Conservation (phyloP, 345 rosid genomes). For the Iberis pinnata region DNA sequence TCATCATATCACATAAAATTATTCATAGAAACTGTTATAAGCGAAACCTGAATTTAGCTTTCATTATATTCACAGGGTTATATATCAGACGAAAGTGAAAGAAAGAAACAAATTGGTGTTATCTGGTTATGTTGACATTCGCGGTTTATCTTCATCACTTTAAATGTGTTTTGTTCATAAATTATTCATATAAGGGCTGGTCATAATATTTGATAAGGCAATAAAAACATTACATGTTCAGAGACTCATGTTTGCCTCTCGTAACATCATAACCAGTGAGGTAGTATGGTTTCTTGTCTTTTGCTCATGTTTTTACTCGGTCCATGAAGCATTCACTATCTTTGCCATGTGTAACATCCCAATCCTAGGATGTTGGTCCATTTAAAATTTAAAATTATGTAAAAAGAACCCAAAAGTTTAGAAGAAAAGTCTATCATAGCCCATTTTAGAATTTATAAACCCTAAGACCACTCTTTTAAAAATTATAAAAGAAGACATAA, state of each 20-base stretch:
- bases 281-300: neutral
- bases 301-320: slow-evolving; percentile 46
- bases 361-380: no score
- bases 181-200: neutral
- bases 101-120: slow-evolving; percentile 59
- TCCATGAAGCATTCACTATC: slow-evolving; percentile 65
- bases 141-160: slow-evolving; percentile 37
- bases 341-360: no score
- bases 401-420: no score
- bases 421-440: no score
- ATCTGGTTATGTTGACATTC: slow-evolving; percentile 63
- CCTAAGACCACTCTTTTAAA: no score
- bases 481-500: no score
- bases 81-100: slow-evolving; percentile 57
- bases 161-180: slow-evolving; percentile 13
- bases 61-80: slow-evolving; percentile 45
- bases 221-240: slow-evolving; percentile 4
- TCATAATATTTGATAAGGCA: neutral
- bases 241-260: slow-evolving; percentile 1
- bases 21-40: neutral
- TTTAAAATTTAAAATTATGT: no score
- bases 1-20: neutral
- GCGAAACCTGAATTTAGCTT: slow-evolving; percentile 12
- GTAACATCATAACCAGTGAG: neutral
- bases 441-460: no score